Conservation (phyloP, 2,329 filamentous ascomycete genomes). For the Uncinocarpus reesii region DNA sequence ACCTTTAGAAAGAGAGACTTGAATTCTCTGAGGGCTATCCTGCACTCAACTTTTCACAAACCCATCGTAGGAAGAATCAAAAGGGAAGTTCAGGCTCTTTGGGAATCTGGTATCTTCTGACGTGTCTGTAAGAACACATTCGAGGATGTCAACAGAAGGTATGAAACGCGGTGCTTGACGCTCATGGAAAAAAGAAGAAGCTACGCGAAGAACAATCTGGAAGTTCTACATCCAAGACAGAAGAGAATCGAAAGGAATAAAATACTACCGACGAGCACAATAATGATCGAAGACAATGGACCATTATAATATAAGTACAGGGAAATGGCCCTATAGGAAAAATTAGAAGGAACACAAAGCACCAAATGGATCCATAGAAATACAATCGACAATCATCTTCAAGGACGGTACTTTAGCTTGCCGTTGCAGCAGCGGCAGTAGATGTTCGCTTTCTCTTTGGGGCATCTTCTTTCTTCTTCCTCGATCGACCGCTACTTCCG, state of each 20-base stretch:
- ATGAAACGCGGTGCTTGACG: not conserved
- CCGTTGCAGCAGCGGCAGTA: slow-evolving; percentile 18
- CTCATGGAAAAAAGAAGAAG: not conserved
- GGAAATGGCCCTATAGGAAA: not conserved
- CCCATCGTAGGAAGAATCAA: not conserved
- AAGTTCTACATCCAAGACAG: not conserved
- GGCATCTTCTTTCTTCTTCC: slow-evolving; percentile 31
- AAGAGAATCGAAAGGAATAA: not conserved
- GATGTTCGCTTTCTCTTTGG: slow-evolving; percentile 29
- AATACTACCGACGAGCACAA: not conserved
- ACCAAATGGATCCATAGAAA: not conserved
- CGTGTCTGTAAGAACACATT: not conserved
- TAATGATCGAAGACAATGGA: not conserved
- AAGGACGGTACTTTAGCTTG: slow-evolving; percentile 1
- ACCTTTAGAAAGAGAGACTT: not conserved
- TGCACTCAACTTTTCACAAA: not conserved
- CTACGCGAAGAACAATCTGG: not conserved
- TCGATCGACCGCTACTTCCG: slow-evolving; percentile 30
- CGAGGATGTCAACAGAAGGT: not conserved
- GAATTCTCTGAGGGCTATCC: not conserved
- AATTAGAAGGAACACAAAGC: not conserved
- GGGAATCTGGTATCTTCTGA: not conserved
- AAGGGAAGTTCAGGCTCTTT: not conserved
- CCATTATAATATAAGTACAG: not conserved
- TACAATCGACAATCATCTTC: not conserved